These are phyloP conservation scores for Hanseniaspora gamundiae DNA, from an alignment of 1,139 yeast genomes.

Conservation along the genomic window DNA sequence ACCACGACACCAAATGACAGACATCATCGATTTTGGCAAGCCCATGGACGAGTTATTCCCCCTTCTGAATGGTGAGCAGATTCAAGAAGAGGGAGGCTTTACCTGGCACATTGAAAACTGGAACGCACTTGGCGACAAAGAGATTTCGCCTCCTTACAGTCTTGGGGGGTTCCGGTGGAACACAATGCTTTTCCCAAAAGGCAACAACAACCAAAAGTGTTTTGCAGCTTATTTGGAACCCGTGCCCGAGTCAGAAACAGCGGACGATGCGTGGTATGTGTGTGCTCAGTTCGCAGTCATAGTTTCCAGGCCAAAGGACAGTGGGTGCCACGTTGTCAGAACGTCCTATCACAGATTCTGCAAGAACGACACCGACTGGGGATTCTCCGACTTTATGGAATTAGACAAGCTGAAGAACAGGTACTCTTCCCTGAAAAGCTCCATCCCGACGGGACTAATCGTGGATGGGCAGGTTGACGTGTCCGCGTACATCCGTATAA, in stretches of 20 bases:
- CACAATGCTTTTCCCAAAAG: conserved; percentile 65
- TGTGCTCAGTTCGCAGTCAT: conserved; percentile 88
- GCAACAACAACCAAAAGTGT: conserved; percentile 36
- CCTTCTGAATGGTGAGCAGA: conserved; percentile 28
- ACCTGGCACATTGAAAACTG: conserved; percentile 76
- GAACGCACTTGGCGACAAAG: conserved; percentile 36
- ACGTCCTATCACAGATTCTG: conserved; percentile 74
- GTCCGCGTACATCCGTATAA: conserved; percentile 63
- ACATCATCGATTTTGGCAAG: conserved; percentile 17
- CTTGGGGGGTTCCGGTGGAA: conserved; percentile 70
- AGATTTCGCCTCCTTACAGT: conserved; percentile 38
- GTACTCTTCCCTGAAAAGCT: conserved; percentile 20
- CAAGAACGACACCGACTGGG: conserved; percentile 84
- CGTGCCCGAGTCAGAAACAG: conserved; percentile 19
- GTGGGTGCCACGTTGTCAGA: conserved; percentile 51
- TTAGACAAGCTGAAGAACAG: conserved; percentile 32
- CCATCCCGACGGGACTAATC: conserved; percentile 28
- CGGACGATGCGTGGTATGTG: conserved; percentile 49
- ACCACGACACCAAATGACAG: conserved; percentile 4
- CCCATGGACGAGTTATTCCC: conserved; percentile 24
- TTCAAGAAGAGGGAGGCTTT: conserved; percentile 26
- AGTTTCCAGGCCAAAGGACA: conserved; percentile 63
- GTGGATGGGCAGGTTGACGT: conserved; percentile 52
- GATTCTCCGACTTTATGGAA: conserved; percentile 70
- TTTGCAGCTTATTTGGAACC: conserved; percentile 54